Conservation (phyloP, 2,329 filamentous ascomycete genomes). For the Apiospora hydei region DNA sequence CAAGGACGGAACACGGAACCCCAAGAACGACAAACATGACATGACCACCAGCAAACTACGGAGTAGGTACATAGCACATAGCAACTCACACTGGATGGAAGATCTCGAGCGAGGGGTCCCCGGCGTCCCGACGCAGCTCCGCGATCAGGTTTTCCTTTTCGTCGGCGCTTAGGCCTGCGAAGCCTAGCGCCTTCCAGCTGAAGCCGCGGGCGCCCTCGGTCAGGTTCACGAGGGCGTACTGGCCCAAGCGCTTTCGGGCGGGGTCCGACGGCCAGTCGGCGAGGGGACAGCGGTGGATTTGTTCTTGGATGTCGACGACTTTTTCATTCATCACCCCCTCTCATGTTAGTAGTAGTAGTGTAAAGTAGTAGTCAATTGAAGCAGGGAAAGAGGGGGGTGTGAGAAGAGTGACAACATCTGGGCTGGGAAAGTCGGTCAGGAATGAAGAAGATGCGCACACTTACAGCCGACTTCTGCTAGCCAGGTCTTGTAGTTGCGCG, state of each 20-base stretch:
- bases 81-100: constrained; percentile 11
- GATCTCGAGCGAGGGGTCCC: constrained; percentile 10
- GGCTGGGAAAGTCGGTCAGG: neutral
- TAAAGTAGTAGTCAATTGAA: neutral
- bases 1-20: neutral
- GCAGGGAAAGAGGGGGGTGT: neutral
- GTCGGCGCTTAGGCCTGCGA: constrained; percentile 9
- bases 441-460: neutral
- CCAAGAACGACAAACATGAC: neutral
- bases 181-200: constrained; percentile 20
- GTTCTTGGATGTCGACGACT: constrained; percentile 25
- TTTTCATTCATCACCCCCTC: neutral
- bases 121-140: constrained; percentile 17
- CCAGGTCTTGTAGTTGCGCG: constrained; percentile 23
- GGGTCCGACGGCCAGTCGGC: constrained; percentile 20
- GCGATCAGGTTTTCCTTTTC: constrained; percentile 19
- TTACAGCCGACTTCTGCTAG: constrained; percentile 26
- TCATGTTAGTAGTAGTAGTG: neutral
- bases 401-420: neutral
- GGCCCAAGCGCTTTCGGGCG: constrained; percentile 6
- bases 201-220: constrained; percentile 24
- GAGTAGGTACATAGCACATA: neutral
- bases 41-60: neutral
- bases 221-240: constrained; percentile 24
- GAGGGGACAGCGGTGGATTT: constrained; percentile 11